These are phyloP conservation scores for Kwoniella bestiolae DNA, from an alignment of 768 basidiomycete species.

Conservation along the genomic window DNA sequence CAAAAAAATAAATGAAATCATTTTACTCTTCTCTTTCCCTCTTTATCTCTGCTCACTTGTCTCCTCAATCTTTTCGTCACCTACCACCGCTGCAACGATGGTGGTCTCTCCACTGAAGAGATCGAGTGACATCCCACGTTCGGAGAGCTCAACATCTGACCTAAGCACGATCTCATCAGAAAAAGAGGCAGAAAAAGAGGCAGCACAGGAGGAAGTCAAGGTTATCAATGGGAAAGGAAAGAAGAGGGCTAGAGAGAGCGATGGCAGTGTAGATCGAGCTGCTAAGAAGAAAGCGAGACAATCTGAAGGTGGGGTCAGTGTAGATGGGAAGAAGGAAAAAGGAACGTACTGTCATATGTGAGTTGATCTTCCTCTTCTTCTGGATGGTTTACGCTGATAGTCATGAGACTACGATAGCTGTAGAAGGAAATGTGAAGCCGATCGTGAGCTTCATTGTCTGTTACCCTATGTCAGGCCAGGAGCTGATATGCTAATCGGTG, in stretches of 20 bases:
- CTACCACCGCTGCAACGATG: too few species aligned
- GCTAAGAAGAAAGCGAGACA: constrained; percentile 6
- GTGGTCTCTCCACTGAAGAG: not conserved
- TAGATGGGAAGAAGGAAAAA: not conserved
- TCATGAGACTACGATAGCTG: not conserved
- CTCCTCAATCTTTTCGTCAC: too few species aligned
- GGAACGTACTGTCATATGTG: constrained; percentile 10
- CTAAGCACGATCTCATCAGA: constrained; percentile 11
- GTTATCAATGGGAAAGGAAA: constrained; percentile 1
- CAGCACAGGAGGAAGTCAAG: not conserved
- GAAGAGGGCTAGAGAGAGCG: constrained; percentile 15
- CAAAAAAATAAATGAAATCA: too few species aligned
- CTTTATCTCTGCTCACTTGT: too few species aligned
- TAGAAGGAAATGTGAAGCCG: constrained; percentile 5
- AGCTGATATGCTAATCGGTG: too few species aligned
- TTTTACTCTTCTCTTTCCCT: too few species aligned
- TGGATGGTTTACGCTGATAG: not conserved
- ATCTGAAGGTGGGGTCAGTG: not conserved
- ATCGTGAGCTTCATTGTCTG: not conserved
- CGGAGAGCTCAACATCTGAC: constrained; percentile 3
- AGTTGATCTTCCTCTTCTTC: not conserved
- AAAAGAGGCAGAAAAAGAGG: not conserved
- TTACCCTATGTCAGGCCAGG: too few species aligned
- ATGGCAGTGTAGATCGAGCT: not conserved
- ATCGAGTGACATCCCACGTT: not conserved